Base-by-base conservation (phyloP, 257 asterid genomes). In the Capsicum baccatum region DNA sequence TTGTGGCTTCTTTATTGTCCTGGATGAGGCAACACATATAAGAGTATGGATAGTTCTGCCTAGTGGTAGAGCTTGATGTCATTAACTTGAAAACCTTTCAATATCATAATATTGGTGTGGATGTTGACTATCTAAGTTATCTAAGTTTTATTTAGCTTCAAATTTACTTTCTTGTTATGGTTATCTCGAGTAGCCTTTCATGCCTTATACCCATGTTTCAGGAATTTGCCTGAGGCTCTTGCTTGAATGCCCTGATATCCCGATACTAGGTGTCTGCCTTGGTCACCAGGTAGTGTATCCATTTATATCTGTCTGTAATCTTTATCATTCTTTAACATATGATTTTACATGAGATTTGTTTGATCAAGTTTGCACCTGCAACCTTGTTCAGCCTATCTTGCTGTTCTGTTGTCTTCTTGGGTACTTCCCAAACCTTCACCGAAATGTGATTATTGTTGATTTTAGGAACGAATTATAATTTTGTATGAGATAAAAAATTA, bases 261-360 rank as follows among this genome's bases (percentile, higher is more conserved):
- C 99, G 37, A 93, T 97, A 85, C 92, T 95, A 89, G 99, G 99
- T 26, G 94, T 97, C 85, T 97, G 99, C 90, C 98, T 97, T 84
- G 99, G 99, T 57, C 99, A 97, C 91, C 99, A 97, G 98, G 99
- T 97, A 87, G 79, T 81, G 76, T 74, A 56, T 71, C 15, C 63
- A 66, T 17, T 21, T 44, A 5, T 55, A 19, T 13, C 15, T 47
- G 3, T 13, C 78, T 71, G 15, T 67, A 35, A 13, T 63, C 64
- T 54, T 13, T 14, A 64, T 57, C 48, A 55, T 33, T 78, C 83
- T 55, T 62, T 79, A 16, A 42, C 55, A 56, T 62, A 52, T n/a
- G 15, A 70, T 35, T 35, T 82, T 71, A 56, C 50, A 54, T 78
- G 64, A 15, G 48, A 54, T 54, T 33, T 52, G 82, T 52, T 76